Conservation (phyloP, 164 flowering plant species). For the Aristolochia contorta region DNA sequence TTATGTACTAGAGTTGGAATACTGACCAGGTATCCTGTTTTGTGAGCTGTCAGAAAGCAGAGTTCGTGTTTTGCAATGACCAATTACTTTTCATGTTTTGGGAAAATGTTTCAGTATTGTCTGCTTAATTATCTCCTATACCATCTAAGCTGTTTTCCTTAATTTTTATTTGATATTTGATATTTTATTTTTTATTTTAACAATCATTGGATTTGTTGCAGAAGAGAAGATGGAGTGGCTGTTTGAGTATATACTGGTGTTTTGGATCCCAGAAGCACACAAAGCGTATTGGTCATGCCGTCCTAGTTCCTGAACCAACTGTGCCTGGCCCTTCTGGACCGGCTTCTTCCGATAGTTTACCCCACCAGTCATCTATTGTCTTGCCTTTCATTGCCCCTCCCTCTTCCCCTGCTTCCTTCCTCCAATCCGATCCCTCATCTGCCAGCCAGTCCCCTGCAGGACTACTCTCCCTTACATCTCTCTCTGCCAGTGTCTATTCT, state of each 20-base stretch:
- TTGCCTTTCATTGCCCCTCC: constrained; percentile 92
- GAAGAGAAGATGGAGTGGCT: constrained; percentile 85
- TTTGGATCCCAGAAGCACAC: constrained; percentile 55
- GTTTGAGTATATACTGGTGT: constrained; percentile 78
- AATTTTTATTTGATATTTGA: too few relatives aligned
- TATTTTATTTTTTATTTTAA: too few relatives aligned
- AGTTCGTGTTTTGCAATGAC: too few relatives aligned
- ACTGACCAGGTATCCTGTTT: too few relatives aligned
- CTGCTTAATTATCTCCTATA: too few relatives aligned
- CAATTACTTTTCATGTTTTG: too few relatives aligned
- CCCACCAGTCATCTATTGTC: constrained; percentile 33
- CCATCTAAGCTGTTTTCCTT: too few relatives aligned
- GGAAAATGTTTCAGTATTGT: too few relatives aligned
- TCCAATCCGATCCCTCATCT: constrained; percentile 87
- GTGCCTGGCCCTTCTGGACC: constrained; percentile 18
- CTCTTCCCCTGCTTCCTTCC: constrained; percentile 92
- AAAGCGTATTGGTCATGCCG: constrained; percentile 71
- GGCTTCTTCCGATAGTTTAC: constrained; percentile 26
- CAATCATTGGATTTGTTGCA: constrained; percentile 16
- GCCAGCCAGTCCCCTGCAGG: constrained; percentile 72
- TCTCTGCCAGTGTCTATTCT: constrained; percentile 61
- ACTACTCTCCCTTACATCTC: constrained; percentile 35
- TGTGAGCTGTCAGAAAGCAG: too few relatives aligned
- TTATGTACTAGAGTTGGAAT: too few relatives aligned
- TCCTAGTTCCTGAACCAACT: constrained; percentile 50